phyloP scores from a whole-genome alignment of 2,329 filamentous ascomycete species.

The Tolypocladium ovalisporum region DNA sequence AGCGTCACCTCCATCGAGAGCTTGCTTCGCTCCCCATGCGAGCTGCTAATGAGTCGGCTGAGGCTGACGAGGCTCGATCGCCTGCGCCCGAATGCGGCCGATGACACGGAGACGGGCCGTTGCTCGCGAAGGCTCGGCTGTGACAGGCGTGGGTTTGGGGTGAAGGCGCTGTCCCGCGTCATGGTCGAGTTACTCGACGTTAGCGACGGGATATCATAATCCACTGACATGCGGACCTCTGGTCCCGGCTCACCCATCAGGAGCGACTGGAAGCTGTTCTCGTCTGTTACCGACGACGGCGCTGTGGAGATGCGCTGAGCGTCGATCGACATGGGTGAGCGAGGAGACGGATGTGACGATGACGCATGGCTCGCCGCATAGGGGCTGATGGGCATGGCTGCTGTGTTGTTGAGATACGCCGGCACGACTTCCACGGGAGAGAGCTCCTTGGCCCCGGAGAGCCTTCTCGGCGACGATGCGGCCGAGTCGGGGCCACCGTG shows the following conservation, averaged over 20 bases:
- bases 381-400: conserved; percentile 46
- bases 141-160: conserved; percentile 33
- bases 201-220: conserved; percentile 58
- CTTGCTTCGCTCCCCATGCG: conserved; percentile 65
- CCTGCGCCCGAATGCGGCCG: conserved; percentile 54
- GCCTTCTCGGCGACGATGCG: conserved; percentile 33
- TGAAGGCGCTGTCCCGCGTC: conserved; percentile 53
- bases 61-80: conserved; percentile 68
- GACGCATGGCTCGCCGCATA: conserved; percentile 54
- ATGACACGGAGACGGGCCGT: conserved; percentile 51
- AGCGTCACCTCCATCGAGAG: conserved; percentile 55
- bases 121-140: conserved; percentile 40
- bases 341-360: conserved; percentile 55
- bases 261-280: conserved; percentile 58
- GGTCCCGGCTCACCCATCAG: conserved; percentile 65
- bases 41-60: conserved; percentile 64
- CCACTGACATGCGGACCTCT: conserved; percentile 59
- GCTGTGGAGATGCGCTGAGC: conserved; percentile 64
- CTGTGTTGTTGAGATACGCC: conserved; percentile 30
- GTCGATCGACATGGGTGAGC: conserved; percentile 59
- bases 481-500: conserved; percentile 24
- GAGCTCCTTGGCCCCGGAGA: conserved; percentile 31
- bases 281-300: conserved; percentile 62
- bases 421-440: conserved; percentile 39
- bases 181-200: conserved; percentile 71